A percentile compares a stretch with the other conserved stretches of the same genome.
Conservation (phyloP, 495 filamentous ascomycete species). For the Cenococcum geophilum region DNA sequence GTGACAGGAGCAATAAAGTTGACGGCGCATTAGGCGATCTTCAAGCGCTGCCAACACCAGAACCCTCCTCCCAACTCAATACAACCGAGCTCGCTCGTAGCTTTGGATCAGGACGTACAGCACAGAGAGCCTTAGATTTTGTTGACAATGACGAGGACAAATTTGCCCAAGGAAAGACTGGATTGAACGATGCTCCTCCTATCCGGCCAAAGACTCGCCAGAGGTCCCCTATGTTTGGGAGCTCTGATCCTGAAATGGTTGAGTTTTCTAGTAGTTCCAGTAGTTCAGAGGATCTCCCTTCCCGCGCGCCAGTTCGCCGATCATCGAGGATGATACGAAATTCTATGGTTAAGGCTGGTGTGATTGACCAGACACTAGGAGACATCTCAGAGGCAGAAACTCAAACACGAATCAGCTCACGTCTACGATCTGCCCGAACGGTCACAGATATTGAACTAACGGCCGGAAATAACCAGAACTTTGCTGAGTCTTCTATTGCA, state of each 20-base stretch:
- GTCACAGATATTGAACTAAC: neutral
- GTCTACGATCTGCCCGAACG: neutral
- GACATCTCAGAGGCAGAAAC: neutral
- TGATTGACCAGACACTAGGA: neutral
- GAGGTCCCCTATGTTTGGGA: neutral
- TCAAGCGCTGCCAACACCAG: constrained; percentile 2
- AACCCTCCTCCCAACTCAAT: neutral
- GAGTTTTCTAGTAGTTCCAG: neutral
- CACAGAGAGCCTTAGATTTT: neutral
- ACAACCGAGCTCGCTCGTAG: neutral
- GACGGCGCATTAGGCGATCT: neutral
- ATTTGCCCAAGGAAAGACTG: neutral
- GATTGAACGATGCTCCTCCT: neutral
- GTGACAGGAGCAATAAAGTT: neutral
- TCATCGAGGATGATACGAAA: neutral
- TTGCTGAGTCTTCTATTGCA: neutral
- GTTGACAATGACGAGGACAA: neutral
- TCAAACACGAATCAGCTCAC: neutral
- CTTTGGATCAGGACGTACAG: neutral
- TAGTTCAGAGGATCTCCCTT: neutral
- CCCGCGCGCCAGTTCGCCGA: neutral
- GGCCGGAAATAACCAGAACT: neutral
- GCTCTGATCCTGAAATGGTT: neutral
- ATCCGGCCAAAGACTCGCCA: neutral
- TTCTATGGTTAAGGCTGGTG: neutral